phyloP scores from a whole-genome alignment of 1,284 basidiomycete species.

The Meripilus lineatus region DNA sequence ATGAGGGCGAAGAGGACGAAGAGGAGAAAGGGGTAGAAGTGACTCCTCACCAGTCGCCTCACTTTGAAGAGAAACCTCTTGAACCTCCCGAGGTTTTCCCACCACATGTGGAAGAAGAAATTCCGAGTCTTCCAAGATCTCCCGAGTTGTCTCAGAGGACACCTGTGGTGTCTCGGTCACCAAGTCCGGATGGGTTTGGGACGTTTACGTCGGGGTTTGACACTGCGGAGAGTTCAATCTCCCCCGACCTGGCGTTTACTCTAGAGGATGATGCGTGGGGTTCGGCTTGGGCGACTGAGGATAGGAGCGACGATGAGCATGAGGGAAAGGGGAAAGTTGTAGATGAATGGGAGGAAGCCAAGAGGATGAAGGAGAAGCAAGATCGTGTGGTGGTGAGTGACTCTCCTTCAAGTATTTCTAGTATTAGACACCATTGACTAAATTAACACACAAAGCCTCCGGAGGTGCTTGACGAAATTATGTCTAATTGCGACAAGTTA shows the following conservation, averaged over 20 bases:
- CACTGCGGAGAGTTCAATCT: conserved; percentile 23
- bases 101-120: too few relatives aligned
- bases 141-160: not conserved
- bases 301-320: conserved; percentile 3
- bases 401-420: conserved; percentile 8
- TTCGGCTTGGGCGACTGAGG: conserved; percentile 32
- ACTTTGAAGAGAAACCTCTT: not conserved
- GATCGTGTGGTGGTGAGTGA: conserved; percentile 60
- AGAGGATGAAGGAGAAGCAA: conserved; percentile 49
- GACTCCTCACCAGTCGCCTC: not conserved
- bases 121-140: not conserved
- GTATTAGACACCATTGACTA: conserved; percentile 8
- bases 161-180: conserved; percentile 14
- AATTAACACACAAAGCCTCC: conserved; percentile 46
- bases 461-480: conserved; percentile 52
- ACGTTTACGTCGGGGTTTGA: conserved; percentile 50
- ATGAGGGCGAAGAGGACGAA: not conserved
- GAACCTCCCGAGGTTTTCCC: not conserved
- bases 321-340: conserved; percentile 2
- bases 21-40: conserved; percentile 2
- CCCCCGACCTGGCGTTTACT: conserved; percentile 18
- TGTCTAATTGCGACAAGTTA: conserved; percentile 47
- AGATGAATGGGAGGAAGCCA: conserved; percentile 59
- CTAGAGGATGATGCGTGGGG: conserved; percentile 44
- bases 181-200: conserved; percentile 55